Evolutionary conservation across 1,284 basidiomycete species (phyloP).

Genomic region (Ustilago xerochloae): DNA sequence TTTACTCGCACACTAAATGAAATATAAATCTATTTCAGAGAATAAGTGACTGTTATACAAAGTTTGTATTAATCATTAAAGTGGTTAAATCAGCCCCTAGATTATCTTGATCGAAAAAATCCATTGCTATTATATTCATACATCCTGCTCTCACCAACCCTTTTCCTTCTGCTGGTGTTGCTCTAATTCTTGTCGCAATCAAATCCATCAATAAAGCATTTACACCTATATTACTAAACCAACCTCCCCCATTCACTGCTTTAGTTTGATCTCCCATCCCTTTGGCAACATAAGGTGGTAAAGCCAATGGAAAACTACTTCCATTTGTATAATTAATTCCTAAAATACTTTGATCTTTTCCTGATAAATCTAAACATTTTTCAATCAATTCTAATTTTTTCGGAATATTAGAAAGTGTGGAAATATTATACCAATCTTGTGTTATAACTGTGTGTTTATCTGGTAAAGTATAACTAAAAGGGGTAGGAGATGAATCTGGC

Average conservation of each 20-base stretch:
- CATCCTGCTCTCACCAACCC: constrained; percentile 5
- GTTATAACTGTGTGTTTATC: constrained; percentile 21
- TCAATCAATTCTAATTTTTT: constrained; percentile 40
- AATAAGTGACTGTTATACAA: constrained; percentile 11
- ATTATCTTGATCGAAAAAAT: constrained; percentile 49
- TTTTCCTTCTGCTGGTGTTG: no score
- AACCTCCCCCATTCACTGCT: neutral
- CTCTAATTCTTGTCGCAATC: constrained; percentile 22
- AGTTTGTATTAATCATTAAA: constrained; percentile 54
- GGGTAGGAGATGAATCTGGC: constrained; percentile 33
- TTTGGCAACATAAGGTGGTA: constrained; percentile 48
- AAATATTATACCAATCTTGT: constrained; percentile 59
- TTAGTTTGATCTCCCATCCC: constrained; percentile 29
- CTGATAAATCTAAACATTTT: constrained; percentile 14
- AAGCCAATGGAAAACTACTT: constrained; percentile 38
- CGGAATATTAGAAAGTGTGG: constrained; percentile 24
- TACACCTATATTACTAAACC: constrained; percentile 28
- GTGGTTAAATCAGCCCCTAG: constrained; percentile 22
- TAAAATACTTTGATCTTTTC: constrained; percentile 9
- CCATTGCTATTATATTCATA: constrained; percentile 49
- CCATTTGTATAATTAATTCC: constrained; percentile 49
- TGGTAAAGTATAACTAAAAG: constrained; percentile 38
- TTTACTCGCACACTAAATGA: constrained; percentile 14
- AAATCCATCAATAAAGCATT: constrained; percentile 36
- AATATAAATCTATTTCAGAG: no score